Evolutionary conservation across 2,329 filamentous ascomycete genomes (phyloP), one percentile per base, ranked within the genome.

Genomic region (Sporothrix sp.): DNA sequence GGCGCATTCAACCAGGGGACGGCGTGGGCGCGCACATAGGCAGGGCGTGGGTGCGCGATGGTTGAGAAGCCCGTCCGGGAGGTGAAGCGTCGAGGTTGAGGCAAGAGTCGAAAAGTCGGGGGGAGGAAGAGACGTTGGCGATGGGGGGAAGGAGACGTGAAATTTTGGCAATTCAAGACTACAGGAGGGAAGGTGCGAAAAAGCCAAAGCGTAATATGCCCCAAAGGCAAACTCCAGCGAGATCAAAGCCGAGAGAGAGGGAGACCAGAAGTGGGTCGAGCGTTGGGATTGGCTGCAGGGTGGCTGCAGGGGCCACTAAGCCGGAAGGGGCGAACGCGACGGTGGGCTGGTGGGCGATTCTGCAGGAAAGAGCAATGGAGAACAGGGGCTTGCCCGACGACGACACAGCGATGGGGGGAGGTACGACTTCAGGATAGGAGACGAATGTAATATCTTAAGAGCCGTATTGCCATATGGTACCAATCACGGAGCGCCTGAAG

Each of bases 1-100:
- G 56, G 52, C 52, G 43, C 52, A 42, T 16, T 56, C 50, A 57
- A 56, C 51, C 56, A 54, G 52, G 54, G 18, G 28, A 23, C 11
- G 16, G 32, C 4, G 38, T 20, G 11, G 38, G n/a, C 28, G 46
- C 35, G 33, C 35, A 30, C 52, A 54, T 56, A 51, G 40, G 44
- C 40, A 43, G 21, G 30, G 30, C 28, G 14, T 36, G 47, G 23
- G 25, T 25, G 37, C 18, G 20, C 11, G 33, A 33, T 28, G n/a
- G 16, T 32, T 35, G 32, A 11, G 35, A 45, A 13, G 32, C 6
- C 9, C 25, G 30, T 35, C n/a, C 18, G 36, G 37, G 48, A 35
- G 42, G 27, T 48, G 50, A 40, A 21, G 18, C 27, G 38, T 39
- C 10, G 25, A 28, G 5, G 43, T 35, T 37, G 52, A 52, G 52